A percentile compares a stretch with the other conserved stretches of the same genome.
These are phyloP conservation scores for Aspergillus piperis DNA, from an alignment of 2,329 filamentous ascomycete species.

Conservation along the genomic window DNA sequence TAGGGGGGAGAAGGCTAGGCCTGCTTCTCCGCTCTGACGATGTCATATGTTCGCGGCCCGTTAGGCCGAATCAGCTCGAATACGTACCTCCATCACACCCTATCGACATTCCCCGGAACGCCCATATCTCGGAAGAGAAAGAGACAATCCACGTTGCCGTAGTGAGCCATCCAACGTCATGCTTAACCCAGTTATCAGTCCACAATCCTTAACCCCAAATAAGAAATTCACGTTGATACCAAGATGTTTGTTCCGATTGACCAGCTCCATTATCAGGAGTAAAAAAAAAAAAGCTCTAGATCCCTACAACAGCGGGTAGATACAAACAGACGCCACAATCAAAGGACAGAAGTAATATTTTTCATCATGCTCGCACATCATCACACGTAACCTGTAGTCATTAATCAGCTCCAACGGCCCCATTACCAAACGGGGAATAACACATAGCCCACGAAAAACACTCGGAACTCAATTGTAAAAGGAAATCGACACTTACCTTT, in stretches of 20 bases:
- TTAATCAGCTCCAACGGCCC: not conserved
- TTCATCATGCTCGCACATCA: constrained; percentile 30
- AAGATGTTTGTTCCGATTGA: constrained; percentile 12
- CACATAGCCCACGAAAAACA: not conserved
- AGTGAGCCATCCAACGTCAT: not conserved
- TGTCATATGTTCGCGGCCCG: not conserved
- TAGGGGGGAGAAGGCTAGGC: not conserved
- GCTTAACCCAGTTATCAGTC: not conserved
- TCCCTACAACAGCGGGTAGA: constrained; percentile 21
- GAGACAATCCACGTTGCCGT: not conserved
- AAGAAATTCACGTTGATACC: not conserved
- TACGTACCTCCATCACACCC: not conserved
- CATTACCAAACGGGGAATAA: not conserved
- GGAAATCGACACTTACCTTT: constrained; percentile 54
- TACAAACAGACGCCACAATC: constrained; percentile 27
- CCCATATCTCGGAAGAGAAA: not conserved
- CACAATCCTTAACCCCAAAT: not conserved
- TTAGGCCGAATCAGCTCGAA: not conserved
- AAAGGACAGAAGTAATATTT: constrained; percentile 28
- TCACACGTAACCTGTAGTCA: constrained; percentile 39
- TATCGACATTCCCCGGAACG: not conserved
- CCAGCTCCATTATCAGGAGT: constrained; percentile 13
- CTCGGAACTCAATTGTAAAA: not conserved
- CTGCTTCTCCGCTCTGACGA: not conserved
- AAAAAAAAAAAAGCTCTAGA: constrained; percentile 12